Evolutionary conservation across 352 stramenopile species (phyloP), one percentile per base, ranked within the genome.

Genomic region (Phytophthora tentaculata): DNA sequence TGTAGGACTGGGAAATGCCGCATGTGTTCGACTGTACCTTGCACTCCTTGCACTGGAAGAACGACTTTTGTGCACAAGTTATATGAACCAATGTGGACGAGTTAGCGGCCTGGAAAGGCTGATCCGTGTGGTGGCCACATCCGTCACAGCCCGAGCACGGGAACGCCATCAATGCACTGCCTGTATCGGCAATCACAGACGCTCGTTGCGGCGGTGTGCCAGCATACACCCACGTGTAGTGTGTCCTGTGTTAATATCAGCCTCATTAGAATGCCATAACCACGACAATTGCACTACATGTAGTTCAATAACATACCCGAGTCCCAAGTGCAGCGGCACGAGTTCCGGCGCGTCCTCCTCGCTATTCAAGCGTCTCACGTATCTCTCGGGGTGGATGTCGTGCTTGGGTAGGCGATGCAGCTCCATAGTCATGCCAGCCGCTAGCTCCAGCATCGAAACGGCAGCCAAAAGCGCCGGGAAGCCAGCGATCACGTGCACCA

Each of bases 151-250:
- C 86, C 0, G 86, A 88, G 77, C 88, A 96, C 14, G 88, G 88
- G 55, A 96, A 91, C 16, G 88, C 88, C 67, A 91, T 89, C 39
- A 94, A 71, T 49, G 71, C 75, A 66, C 86, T 95, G 35, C 88
- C 88, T 3, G 88, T 96, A 67, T 96, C 88, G 0, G 83, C 77
- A 68, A 96, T 94, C 63, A 96, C 84, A 2, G 86, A 94, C 29
- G 86, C 84, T 64, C 88, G 74, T 63, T 96, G 88, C 4, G 88
- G 86, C 3, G 88, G 88, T 8, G 84, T 91, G 20, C 88, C 88
- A 19, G 76, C 84, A 69, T 95, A 95, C 16, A 94, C 79, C 86
- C 84, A 94, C 20, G 88, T 87, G 51, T 94, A 96, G 61, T 96
- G 88, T 19, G 88, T 96, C 3, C 88, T 92, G 22, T 29, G 50